Conservation (phyloP, 2,329 filamentous ascomycete genomes). For the Coniella vitis region DNA sequence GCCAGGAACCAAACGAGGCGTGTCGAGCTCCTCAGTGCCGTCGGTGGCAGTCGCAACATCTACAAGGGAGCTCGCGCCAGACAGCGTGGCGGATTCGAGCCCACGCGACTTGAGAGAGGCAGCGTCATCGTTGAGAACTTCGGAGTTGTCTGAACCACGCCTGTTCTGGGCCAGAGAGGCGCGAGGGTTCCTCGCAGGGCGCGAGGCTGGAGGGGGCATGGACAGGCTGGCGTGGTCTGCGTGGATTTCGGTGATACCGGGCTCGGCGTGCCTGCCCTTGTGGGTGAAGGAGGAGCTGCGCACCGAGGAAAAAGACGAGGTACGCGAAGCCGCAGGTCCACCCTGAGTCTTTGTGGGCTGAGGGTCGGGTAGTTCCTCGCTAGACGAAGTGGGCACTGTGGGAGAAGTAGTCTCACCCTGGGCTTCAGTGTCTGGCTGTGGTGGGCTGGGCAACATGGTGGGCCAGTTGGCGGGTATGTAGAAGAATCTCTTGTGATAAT, state of each 20-base stretch:
- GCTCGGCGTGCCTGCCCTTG: conserved; percentile 54
- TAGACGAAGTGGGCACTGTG: background rate
- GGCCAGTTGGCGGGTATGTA: background rate
- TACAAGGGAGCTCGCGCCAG: conserved; percentile 3
- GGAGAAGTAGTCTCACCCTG: background rate
- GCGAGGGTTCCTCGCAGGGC: conserved; percentile 36
- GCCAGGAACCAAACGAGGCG: conserved; percentile 36
- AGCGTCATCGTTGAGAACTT: conserved; percentile 34
- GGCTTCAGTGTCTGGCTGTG: conserved; percentile 2
- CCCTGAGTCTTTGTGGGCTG: conserved; percentile 17
- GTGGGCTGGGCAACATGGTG: conserved; percentile 9
- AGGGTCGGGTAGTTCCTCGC: background rate
- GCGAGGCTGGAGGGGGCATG: conserved; percentile 49
- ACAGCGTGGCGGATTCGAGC: background rate
- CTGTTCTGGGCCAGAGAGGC: conserved; percentile 35
- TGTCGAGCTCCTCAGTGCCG: conserved; percentile 37
- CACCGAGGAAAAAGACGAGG: conserved; percentile 36
- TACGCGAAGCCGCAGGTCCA: conserved; percentile 30
- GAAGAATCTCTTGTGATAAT: conserved; percentile 1
- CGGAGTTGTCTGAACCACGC: conserved; percentile 36
- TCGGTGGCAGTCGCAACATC: conserved; percentile 13
- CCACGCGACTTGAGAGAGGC: conserved; percentile 13
- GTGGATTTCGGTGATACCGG: conserved; percentile 50
- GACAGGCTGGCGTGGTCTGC: conserved; percentile 56
- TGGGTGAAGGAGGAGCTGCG: conserved; percentile 28